Conservation (phyloP, 2,329 filamentous ascomycete species). For the Orbilia brochopaga region DNA sequence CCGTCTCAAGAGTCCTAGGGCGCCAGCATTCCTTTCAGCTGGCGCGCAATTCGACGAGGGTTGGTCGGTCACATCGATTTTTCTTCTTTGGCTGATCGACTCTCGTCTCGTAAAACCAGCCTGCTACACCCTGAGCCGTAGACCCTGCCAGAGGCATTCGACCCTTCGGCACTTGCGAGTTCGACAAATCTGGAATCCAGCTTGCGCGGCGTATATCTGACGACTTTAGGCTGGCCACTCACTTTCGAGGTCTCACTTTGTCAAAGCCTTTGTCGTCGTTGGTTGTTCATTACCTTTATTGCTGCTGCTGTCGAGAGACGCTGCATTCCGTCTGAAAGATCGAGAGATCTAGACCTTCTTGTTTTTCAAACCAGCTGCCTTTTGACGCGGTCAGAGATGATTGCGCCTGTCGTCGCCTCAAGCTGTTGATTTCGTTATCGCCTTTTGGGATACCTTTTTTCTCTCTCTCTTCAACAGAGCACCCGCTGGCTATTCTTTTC, state of each 20-base stretch:
- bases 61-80: conserved; percentile 3
- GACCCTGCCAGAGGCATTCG: too few relatives aligned
- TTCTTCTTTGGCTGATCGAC: conserved; percentile 3
- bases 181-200: neutral
- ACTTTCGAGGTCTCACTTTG: neutral
- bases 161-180: neutral
- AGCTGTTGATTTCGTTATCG: neutral
- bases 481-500: neutral
- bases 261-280: neutral
- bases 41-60: conserved; percentile 22
- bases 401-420: conserved; percentile 2
- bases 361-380: neutral
- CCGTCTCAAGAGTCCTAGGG: conserved; percentile 30
- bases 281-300: neutral
- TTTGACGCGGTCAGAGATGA: neutral
- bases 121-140: too few relatives aligned
- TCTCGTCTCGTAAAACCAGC: too few relatives aligned
- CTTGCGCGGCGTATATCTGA: neutral
- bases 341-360: neutral
- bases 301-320: neutral
- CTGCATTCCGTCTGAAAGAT: neutral
- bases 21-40: conserved; percentile 26
- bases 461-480: neutral
- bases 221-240: neutral
- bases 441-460: neutral